Evolutionary conservation across 768 basidiomycete genomes (phyloP).

Genomic region (Leccinum longicurvipes): DNA sequence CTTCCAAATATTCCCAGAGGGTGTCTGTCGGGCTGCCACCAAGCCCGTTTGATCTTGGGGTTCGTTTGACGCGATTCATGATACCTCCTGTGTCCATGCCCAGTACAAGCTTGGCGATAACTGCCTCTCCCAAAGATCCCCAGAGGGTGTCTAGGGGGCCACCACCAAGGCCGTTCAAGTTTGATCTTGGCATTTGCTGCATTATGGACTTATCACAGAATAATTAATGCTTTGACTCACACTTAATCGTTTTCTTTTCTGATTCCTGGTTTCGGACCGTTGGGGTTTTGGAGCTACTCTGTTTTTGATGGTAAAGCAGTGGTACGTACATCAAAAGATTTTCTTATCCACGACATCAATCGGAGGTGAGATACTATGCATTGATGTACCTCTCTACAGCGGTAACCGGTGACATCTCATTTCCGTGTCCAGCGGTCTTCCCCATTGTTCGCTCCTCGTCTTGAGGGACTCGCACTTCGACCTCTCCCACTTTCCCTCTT

Average conservation of each 20-base stretch:
- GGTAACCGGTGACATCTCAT: conserved; percentile 15
- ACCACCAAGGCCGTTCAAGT: not conserved
- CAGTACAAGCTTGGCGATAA: not conserved
- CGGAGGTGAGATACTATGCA: not conserved
- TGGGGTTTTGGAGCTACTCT: not conserved
- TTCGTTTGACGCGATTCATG: conserved; percentile 30
- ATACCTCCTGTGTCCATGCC: not conserved
- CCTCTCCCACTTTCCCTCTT: conserved; percentile 63
- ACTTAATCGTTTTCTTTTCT: not conserved
- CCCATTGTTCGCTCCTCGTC: conserved; percentile 59
- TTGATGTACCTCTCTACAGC: not conserved
- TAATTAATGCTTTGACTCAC: not conserved
- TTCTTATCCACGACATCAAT: not conserved
- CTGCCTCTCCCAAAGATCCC: not conserved
- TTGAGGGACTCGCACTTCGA: conserved; percentile 71
- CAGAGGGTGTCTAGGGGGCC: not conserved
- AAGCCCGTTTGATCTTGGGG: not conserved
- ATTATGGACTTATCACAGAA: not conserved
- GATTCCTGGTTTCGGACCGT: not conserved
- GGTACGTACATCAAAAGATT: not conserved
- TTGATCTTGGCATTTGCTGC: not conserved
- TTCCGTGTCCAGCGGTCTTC: conserved; percentile 80
- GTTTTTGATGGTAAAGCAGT: not conserved
- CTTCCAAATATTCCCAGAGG: not conserved
- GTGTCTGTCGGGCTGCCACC: not conserved